A percentile compares a stretch with the other conserved stretches of the same genome.
These are phyloP conservation scores for Dichotomopilus funicola DNA, from an alignment of 2,329 filamentous ascomycete species.

Conservation along the genomic window DNA sequence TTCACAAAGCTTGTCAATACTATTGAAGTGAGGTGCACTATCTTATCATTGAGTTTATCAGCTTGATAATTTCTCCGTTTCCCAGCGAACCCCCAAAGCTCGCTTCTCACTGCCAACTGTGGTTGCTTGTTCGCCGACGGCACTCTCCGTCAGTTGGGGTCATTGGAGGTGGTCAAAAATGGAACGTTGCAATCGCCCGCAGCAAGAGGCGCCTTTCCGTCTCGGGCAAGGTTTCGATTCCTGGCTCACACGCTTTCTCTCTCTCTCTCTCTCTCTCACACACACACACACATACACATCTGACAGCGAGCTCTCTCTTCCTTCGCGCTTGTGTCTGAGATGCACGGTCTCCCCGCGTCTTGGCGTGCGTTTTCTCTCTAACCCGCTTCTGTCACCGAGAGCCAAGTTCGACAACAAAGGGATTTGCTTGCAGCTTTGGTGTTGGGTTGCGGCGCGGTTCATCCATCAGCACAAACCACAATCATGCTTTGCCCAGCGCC, in stretches of 20 bases:
- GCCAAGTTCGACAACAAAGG: background rate
- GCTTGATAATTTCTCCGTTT: no score
- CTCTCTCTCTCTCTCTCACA: no score
- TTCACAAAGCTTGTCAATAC: no score
- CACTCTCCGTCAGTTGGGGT: constrained; percentile 6
- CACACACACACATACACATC: no score
- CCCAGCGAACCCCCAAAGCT: background rate
- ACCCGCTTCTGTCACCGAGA: constrained; percentile 11
- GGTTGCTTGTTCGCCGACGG: background rate
- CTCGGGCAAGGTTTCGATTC: constrained; percentile 6
- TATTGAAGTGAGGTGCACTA: no score
- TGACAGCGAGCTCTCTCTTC: no score
- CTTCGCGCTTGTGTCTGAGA: background rate
- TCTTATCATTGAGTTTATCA: no score
- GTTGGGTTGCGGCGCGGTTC: no score
- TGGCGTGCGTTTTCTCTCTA: background rate
- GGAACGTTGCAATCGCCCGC: constrained; percentile 24
- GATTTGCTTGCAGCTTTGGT: background rate
- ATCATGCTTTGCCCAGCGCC: no score
- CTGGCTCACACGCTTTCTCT: background rate
- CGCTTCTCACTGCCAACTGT: background rate
- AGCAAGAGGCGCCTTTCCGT: constrained; percentile 3
- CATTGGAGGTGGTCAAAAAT: constrained; percentile 4
- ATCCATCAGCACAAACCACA: no score
- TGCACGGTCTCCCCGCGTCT: constrained; percentile 12